Conservation (phyloP, 257 asterid species). For the Voacanga thouarsii region DNA sequence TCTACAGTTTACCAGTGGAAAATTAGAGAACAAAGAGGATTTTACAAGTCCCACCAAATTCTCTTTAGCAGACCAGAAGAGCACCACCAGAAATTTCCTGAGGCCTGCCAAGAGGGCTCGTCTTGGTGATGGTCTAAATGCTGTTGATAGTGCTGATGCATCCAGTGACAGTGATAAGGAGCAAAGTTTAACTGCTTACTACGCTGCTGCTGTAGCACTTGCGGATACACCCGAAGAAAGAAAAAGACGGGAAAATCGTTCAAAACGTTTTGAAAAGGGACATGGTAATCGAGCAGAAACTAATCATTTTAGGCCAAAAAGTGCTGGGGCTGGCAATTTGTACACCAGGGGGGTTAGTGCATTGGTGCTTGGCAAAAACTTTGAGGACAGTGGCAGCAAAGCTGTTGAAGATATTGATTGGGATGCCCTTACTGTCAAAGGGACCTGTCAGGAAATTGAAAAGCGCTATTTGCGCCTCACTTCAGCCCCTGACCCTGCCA, state of each 20-base stretch:
- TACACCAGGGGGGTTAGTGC: slow-evolving; percentile 68
- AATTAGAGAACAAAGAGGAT: slow-evolving; percentile 52
- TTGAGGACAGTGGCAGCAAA: slow-evolving; percentile 72
- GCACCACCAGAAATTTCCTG: slow-evolving; percentile 32
- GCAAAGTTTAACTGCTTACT: slow-evolving; percentile 62
- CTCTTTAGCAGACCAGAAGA: slow-evolving; percentile 53
- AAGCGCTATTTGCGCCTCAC: slow-evolving; percentile 97
- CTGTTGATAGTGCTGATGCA: slow-evolving; percentile 49
- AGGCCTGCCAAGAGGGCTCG: slow-evolving; percentile 90
- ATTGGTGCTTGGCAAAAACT: slow-evolving; percentile 52
- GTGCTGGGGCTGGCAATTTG: slow-evolving; percentile 42
- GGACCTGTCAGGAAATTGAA: slow-evolving; percentile 94
- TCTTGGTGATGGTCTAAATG: slow-evolving; percentile 48
- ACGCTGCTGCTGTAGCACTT: slow-evolving; percentile 65
- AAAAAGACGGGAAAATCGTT: slow-evolving; percentile 83
- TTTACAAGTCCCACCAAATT: slow-evolving; percentile 37
- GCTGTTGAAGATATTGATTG: slow-evolving; percentile 99
- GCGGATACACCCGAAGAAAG: slow-evolving; percentile 86
- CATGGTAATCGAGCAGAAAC: slow-evolving; percentile 54
- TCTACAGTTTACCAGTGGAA: slow-evolving; percentile 68
- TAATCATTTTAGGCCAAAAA: slow-evolving; percentile 43
- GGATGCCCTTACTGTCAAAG: slow-evolving; percentile 94
- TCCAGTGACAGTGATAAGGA: slow-evolving; percentile 95
- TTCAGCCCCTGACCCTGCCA: slow-evolving; percentile 98
- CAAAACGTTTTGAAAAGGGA: slow-evolving; percentile 89